Evolutionary conservation across 202 grass and related monocot species (phyloP), one percentile per base, ranked within the genome.

Genomic region (Zoysia matrella): DNA sequence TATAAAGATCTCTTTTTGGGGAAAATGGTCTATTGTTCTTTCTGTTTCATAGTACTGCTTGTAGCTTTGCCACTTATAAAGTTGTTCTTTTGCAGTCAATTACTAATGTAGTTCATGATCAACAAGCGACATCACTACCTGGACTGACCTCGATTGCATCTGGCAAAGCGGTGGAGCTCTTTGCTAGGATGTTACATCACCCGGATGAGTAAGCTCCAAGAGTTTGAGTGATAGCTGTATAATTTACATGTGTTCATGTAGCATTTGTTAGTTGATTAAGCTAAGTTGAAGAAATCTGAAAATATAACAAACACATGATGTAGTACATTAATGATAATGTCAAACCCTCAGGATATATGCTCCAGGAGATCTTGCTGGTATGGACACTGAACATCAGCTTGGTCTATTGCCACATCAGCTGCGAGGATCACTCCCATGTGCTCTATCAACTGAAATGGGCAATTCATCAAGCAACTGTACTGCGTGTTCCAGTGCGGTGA

Each of bases 401-500:
- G 95, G 95, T 82, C 68, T 98, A 46, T 91, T 95, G 47, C 95
- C 95, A 22, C 95, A 95, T 86, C 92, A 95, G 74, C 91, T 98
- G 22, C 80, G 66, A 72, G 95, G 92, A 62, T 95, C 87, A 66
- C 79, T 95, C 64, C 74, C 92, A 12, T 94, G 83, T 84, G 51
- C 60, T 79, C 78, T 89, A 73, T 72, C 82, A 49, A 89, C 87
- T 2, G 69, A 87, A 16, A 15, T 83, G 11, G 55, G 65, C 51
- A 79, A 85, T 78, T 89, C 86, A 55, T 91, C 84, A 44, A 75
- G 82, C 63, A 72, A 78, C 12, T 94, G 92, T 86, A 77, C 61
- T 82, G 92, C 92, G 22, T 94, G 92, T 87, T 91, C 86, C 7
- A 65, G 56, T 70, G 56, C 54, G 66, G 92, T 94, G 81, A 87